A percentile compares a stretch with the other conserved stretches of the same genome.
phyloP scores from a whole-genome alignment of 2,329 filamentous ascomycete genomes.

The Malbranchea cinnamomea region DNA sequence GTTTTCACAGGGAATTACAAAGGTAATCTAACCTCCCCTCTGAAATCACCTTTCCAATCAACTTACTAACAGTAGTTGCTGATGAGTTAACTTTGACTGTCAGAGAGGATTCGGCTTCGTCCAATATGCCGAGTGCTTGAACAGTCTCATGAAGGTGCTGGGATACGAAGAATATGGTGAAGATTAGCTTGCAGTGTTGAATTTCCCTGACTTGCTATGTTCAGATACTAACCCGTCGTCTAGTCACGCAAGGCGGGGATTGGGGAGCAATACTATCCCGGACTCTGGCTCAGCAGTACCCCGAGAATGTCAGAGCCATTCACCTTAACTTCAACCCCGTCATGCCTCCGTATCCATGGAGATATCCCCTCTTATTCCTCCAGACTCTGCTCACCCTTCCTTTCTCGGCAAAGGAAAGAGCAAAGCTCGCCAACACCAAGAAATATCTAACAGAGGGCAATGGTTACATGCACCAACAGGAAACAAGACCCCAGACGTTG shows the following conservation, averaged over 20 bases:
- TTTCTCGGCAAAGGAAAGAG: conserved; percentile 16
- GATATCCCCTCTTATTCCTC: conserved; percentile 40
- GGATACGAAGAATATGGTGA: conserved; percentile 47
- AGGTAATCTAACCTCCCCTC: no score
- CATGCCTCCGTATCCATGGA: conserved; percentile 33
- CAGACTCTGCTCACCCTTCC: conserved; percentile 16
- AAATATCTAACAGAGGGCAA: conserved; percentile 23
- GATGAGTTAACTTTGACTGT: conserved; percentile 2
- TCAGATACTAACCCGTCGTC: neutral
- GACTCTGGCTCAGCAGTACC: conserved; percentile 44
- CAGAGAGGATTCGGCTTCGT: conserved; percentile 38
- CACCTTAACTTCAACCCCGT: conserved; percentile 48
- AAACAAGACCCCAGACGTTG: conserved; percentile 57
- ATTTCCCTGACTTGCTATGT: neutral
- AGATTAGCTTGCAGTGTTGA: no score
- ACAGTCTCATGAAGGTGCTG: conserved; percentile 54
- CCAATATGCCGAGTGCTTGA: conserved; percentile 49
- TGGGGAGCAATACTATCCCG: conserved; percentile 54
- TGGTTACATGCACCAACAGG: conserved; percentile 46
- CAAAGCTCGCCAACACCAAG: conserved; percentile 12
- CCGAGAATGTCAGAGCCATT: conserved; percentile 40
- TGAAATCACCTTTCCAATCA: no score
- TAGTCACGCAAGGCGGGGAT: conserved; percentile 47
- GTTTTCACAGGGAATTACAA: conserved; percentile 33
- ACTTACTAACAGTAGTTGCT: conserved; percentile 11